phyloP scores from a whole-genome alignment of 176 grass and related monocot species.

The Eragrostis nindensis region DNA sequence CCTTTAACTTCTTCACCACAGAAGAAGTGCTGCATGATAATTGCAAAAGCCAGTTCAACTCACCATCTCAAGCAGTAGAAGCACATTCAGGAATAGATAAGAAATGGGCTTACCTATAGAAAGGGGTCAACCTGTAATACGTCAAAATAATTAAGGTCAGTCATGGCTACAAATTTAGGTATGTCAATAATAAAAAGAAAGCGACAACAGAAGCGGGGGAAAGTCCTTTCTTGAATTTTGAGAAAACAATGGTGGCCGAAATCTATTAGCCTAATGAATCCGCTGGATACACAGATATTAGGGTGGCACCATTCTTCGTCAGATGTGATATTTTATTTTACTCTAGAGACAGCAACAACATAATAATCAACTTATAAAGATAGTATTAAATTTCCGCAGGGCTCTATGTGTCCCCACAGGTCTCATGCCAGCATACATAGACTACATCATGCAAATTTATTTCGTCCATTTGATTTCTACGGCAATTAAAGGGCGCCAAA shows the following conservation, averaged over 20 bases:
- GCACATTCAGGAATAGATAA: slow-evolving; percentile 15
- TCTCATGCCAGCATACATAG: background rate
- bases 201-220: background rate
- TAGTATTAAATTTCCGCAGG: background rate
- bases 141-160: slow-evolving; percentile 45
- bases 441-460: slow-evolving; percentile 11
- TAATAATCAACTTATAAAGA: background rate
- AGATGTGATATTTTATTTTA: background rate
- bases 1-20: slow-evolving; percentile 75
- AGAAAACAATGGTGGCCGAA: background rate
- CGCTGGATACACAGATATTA: background rate
- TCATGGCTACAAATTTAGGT: background rate
- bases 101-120: slow-evolving; percentile 72
- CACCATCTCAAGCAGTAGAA: slow-evolving; percentile 8
- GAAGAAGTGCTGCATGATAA: slow-evolving; percentile 60
- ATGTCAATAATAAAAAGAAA: slow-evolving; percentile 29
- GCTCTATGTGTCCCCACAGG: background rate
- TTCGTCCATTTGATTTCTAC: slow-evolving; percentile 5
- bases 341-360: background rate
- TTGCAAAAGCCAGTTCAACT: slow-evolving; percentile 32
- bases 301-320: background rate
- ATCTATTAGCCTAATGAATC: background rate
- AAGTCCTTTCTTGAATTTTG: background rate
- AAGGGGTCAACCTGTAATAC: slow-evolving; percentile 89
- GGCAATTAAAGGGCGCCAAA: slow-evolving; percentile 10